phyloP scores from a whole-genome alignment of 208 protist species.

The Jaenimonas drosophilae region DNA sequence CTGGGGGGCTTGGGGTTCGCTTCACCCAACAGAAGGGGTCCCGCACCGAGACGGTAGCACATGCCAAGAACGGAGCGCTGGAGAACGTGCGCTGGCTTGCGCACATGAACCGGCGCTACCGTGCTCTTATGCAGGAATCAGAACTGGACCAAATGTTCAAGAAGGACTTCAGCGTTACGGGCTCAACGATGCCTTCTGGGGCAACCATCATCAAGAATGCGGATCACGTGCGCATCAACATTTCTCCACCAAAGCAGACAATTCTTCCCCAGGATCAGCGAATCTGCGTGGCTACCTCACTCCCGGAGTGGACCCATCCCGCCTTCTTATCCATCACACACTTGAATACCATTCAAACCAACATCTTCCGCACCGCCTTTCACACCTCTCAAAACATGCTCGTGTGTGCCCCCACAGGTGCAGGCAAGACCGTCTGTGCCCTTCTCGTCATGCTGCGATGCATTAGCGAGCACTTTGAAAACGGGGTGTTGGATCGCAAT shows the following conservation, averaged over 20 bases:
- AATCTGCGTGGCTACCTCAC: slow-evolving; percentile 59
- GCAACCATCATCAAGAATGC: slow-evolving; percentile 50
- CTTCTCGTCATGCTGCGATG: slow-evolving; percentile 94
- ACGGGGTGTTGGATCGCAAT: slow-evolving; percentile 76
- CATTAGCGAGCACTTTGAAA: slow-evolving; percentile 87
- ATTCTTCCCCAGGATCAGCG: slow-evolving; percentile 66
- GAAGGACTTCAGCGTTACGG: slow-evolving; percentile 62
- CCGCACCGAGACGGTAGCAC: slow-evolving; percentile 16
- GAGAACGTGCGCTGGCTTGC: slow-evolving; percentile 66
- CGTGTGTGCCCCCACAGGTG: slow-evolving; percentile 98
- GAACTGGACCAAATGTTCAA: slow-evolving; percentile 83
- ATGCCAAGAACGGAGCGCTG: slow-evolving; percentile 36
- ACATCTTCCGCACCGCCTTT: slow-evolving; percentile 95
- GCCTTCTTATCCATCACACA: slow-evolving; percentile 88
- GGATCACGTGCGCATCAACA: slow-evolving; percentile 68
- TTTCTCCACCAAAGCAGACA: slow-evolving; percentile 66
- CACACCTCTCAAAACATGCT: slow-evolving; percentile 98
- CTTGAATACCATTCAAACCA: slow-evolving; percentile 95
- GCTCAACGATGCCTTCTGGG: slow-evolving; percentile 53
- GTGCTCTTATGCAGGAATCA: slow-evolving; percentile 70
- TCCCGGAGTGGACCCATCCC: slow-evolving; percentile 86
- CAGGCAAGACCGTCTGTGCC: slow-evolving; percentile 98
- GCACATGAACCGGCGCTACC: slow-evolving; percentile 83
- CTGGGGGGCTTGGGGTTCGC: slow-evolving; percentile 40
- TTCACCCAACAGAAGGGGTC: slow-evolving; percentile 43